Evolutionary conservation across 2,329 filamentous ascomycete species (phyloP).

Genomic region (Capronia epimyces): DNA sequence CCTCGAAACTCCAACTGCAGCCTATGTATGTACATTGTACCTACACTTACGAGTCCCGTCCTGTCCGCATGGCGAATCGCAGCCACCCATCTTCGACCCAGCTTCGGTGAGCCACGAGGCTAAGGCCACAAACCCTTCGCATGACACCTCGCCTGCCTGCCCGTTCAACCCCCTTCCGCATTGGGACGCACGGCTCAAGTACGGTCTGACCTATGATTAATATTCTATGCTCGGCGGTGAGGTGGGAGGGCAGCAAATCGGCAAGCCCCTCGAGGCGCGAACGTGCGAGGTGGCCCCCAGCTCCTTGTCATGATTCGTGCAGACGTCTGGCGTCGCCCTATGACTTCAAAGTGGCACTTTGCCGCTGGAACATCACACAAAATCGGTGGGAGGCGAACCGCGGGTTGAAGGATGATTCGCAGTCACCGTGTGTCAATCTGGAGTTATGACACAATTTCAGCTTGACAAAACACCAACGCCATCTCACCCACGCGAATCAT

Average conservation of each 20-base stretch:
- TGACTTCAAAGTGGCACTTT: not conserved
- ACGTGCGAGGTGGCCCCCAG: no score
- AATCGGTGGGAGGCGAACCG: not conserved
- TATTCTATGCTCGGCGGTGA: no score
- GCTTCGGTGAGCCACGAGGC: not conserved
- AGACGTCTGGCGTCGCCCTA: no score
- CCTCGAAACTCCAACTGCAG: not conserved
- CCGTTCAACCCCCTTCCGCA: not conserved
- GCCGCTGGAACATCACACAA: not conserved
- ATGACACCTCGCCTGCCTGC: not conserved
- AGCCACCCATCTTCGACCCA: not conserved
- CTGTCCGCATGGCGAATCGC: not conserved
- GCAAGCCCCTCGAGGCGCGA: no score
- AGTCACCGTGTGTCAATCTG: not conserved
- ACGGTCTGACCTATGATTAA: no score
- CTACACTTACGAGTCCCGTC: no score
- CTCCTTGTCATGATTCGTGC: no score
- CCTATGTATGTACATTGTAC: not conserved
- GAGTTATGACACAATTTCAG: not conserved
- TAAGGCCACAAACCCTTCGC: not conserved
- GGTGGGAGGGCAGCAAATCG: no score
- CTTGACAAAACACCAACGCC: not conserved
- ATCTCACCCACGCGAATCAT: not conserved
- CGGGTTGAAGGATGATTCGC: slow-evolving; percentile 1
- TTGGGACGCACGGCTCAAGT: no score